Evolutionary conservation across 176 grass and related monocot genomes (phyloP).

Genomic region (Calamus simplicifolius): DNA sequence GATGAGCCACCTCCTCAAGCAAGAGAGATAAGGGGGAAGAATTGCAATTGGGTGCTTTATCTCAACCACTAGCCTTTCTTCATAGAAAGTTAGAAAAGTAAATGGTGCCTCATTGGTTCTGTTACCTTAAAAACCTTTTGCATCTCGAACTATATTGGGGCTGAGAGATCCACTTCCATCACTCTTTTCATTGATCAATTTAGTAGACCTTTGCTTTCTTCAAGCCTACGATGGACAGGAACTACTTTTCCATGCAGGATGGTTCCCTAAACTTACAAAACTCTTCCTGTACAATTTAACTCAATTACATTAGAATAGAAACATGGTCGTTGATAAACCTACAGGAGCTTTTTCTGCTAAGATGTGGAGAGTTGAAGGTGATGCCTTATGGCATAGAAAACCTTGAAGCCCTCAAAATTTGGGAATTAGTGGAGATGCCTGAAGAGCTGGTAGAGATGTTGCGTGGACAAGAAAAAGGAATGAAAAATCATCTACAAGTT

Average conservation of each 20-base stretch:
- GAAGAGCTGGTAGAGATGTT: neutral
- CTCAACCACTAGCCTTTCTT: conserved; percentile 17
- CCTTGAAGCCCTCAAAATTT: conserved; percentile 21
- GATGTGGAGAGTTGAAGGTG: conserved; percentile 14
- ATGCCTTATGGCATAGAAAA: conserved; percentile 29
- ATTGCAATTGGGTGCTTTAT: conserved; percentile 21
- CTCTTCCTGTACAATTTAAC: conserved; percentile 15
- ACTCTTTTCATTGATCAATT: conserved; percentile 14
- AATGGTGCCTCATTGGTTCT: conserved; percentile 30
- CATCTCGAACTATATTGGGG: conserved; percentile 18
- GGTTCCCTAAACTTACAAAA: conserved; percentile 12
- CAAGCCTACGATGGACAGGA: conserved; percentile 20
- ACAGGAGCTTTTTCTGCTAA: conserved; percentile 1
- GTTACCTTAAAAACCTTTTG: conserved; percentile 21
- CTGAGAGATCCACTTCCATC: conserved; percentile 17
- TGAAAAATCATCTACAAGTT: no score
- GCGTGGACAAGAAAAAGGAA: no score
- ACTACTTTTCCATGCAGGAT: conserved; percentile 15
- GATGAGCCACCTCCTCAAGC: conserved; percentile 22
- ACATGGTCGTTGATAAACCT: conserved; percentile 14
- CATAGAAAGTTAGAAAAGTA: conserved; percentile 23
- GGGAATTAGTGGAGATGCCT: conserved; percentile 14
- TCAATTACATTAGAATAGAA: conserved; percentile 21
- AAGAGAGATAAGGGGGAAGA: conserved; percentile 13
- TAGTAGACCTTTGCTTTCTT: conserved; percentile 23